Conservation (phyloP, 2,329 filamentous ascomycete species). For the Moelleriella libera region DNA sequence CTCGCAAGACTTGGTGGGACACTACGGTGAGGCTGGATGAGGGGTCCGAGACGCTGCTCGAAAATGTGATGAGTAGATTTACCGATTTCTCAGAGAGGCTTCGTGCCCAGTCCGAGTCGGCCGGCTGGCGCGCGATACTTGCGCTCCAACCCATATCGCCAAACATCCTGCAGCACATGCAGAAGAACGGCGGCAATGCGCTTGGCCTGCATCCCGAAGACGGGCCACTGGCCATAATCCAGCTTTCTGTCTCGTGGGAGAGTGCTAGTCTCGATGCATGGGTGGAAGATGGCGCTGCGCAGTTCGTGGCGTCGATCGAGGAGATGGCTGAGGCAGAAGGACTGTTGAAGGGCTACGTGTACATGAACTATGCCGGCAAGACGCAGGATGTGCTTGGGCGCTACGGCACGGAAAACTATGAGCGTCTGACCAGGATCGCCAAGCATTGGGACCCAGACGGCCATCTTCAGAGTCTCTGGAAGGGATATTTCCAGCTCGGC, state of each 20-base stretch:
- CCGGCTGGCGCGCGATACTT: constrained; percentile 4
- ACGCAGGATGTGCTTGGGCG: neutral
- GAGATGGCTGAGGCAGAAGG: neutral
- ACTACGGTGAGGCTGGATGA: constrained; percentile 10
- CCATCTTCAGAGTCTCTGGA: neutral
- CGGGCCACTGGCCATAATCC: constrained; percentile 17
- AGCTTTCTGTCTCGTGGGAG: constrained; percentile 12
- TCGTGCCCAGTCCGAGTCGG: neutral
- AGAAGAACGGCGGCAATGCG: constrained; percentile 24
- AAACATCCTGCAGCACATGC: constrained; percentile 16
- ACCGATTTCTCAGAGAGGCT: neutral
- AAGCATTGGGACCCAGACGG: neutral
- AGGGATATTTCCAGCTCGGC: neutral
- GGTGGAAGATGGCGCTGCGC: neutral
- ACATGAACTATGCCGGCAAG: neutral
- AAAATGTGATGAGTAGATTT: constrained; percentile 5
- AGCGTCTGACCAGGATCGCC: neutral
- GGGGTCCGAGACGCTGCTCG: constrained; percentile 10
- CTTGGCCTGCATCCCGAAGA: constrained; percentile 21
- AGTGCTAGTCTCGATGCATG: constrained; percentile 13
- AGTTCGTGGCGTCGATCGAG: neutral
- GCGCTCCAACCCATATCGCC: constrained; percentile 24
- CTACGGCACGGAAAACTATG: neutral
- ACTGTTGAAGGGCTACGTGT: neutral
- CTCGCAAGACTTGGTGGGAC: constrained; percentile 15